These are phyloP conservation scores for Inonotus hispidus DNA, from an alignment of 1,284 basidiomycete genomes.

Conservation along the genomic window DNA sequence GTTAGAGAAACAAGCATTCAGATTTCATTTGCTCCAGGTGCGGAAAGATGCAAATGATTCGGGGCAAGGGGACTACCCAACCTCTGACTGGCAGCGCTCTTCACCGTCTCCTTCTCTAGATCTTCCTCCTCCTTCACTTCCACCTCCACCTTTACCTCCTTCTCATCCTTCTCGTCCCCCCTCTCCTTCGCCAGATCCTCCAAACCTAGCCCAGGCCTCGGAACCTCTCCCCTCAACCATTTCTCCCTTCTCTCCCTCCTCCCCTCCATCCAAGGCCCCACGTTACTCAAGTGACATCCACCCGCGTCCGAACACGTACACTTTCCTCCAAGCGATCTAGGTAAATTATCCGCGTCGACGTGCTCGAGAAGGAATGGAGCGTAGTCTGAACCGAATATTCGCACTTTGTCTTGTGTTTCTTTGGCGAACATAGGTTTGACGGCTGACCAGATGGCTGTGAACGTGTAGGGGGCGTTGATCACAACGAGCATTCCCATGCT, in stretches of 20 bases:
- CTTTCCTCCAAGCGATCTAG: conserved; percentile 37
- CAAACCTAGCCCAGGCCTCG: conserved; percentile 10
- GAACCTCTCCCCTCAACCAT: conserved; percentile 15
- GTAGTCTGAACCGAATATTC: conserved; percentile 57
- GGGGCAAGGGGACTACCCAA: neutral
- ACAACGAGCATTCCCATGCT: conserved; percentile 67
- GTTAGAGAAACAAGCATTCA: neutral
- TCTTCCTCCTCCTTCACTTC: neutral
- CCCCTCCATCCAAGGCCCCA: conserved; percentile 65
- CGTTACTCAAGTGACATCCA: conserved; percentile 55
- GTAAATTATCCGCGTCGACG: conserved; percentile 50
- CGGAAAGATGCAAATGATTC: neutral
- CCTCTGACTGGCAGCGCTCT: neutral
- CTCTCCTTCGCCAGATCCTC: conserved; percentile 8
- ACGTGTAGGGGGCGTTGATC: conserved; percentile 64
- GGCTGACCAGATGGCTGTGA: conserved; percentile 62
- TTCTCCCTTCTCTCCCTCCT: conserved; percentile 47
- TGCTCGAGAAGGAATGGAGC: conserved; percentile 46
- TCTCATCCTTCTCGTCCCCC: neutral
- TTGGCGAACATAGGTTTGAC: conserved; percentile 68
- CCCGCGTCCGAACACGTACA: conserved; percentile 51
- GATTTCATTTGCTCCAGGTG: conserved; percentile 1
- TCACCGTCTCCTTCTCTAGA: neutral
- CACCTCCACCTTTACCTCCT: neutral
- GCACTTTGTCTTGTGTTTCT: conserved; percentile 62